A percentile compares a stretch with the other conserved stretches of the same genome.
Conservation (phyloP, 305 asterid genomes). For the Fraxinus velutina region DNA sequence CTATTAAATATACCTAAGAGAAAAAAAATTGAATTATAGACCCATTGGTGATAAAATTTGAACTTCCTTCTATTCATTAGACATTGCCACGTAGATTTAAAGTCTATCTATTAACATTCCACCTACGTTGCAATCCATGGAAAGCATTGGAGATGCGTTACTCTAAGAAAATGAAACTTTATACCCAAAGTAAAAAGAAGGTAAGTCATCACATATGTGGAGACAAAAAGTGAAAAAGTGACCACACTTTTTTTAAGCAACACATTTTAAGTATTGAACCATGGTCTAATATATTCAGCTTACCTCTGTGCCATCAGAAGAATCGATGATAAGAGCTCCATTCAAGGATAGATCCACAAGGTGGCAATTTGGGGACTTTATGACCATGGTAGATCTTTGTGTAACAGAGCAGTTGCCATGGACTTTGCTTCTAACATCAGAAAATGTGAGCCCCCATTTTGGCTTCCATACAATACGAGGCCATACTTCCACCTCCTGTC, state of each 20-base stretch:
- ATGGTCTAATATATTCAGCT: background rate
- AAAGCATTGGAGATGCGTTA: background rate
- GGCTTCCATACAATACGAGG: slow-evolving; percentile 93
- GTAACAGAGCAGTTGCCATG: slow-evolving; percentile 57
- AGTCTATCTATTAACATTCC: background rate
- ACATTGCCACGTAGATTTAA: background rate
- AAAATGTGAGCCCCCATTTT: slow-evolving; percentile 88
- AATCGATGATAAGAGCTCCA: slow-evolving; percentile 73
- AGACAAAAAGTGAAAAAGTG: background rate
- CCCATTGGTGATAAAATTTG: background rate
- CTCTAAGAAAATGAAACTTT: background rate
- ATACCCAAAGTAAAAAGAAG: background rate
- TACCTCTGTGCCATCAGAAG: slow-evolving; percentile 79
- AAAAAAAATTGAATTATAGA: background rate
- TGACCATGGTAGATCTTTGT: slow-evolving; percentile 67
- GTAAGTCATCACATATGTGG: background rate
- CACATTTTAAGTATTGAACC: background rate
- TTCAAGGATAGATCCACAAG: slow-evolving; percentile 74
- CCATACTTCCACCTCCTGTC: slow-evolving; percentile 96
- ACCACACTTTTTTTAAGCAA: background rate
- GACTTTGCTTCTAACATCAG: slow-evolving; percentile 71
- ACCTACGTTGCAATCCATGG: background rate
- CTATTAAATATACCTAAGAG: background rate
- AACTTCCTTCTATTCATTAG: background rate
- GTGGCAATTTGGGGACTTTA: slow-evolving; percentile 58